Percentiles rank a stretch among this genome's conserved stretches.
phyloP scores from a whole-genome alignment of 169 alveolate genomes.

The Eimeria praecox region DNA sequence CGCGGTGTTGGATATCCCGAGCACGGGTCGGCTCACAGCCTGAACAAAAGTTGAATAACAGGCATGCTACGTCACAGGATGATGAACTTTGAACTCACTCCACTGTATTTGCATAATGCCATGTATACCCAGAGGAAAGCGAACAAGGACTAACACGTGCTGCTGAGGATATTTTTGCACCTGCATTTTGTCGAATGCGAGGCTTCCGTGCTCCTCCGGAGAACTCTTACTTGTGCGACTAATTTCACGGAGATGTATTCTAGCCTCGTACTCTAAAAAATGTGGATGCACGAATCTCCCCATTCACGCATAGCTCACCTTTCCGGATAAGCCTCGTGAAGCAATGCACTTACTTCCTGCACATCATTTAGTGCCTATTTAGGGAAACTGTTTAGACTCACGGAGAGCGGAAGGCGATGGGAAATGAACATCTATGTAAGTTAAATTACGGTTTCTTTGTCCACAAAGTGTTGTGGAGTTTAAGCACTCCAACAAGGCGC shows the following conservation, averaged over 20 bases:
- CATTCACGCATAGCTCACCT: no score
- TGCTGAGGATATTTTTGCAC: not conserved
- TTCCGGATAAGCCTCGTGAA: not conserved
- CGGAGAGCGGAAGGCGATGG: not conserved
- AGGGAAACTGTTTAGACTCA: not conserved
- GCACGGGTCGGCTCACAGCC: no score
- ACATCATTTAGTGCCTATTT: not conserved
- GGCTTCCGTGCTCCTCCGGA: not conserved
- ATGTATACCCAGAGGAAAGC: not conserved
- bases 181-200: not conserved
- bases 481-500: not conserved
- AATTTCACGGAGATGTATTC: not conserved
- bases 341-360: not conserved
- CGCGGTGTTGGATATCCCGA: not conserved
- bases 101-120: not conserved
- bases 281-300: not conserved
- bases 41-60: no score
- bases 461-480: no score
- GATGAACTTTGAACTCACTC: not conserved
- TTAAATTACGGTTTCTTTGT: not conserved
- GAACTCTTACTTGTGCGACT: not conserved
- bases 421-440: no score
- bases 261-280: not conserved
- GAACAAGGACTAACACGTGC: not conserved
- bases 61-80: no score